Conservation (phyloP, 306 rosid species). For the Begonia peltatifolia region DNA sequence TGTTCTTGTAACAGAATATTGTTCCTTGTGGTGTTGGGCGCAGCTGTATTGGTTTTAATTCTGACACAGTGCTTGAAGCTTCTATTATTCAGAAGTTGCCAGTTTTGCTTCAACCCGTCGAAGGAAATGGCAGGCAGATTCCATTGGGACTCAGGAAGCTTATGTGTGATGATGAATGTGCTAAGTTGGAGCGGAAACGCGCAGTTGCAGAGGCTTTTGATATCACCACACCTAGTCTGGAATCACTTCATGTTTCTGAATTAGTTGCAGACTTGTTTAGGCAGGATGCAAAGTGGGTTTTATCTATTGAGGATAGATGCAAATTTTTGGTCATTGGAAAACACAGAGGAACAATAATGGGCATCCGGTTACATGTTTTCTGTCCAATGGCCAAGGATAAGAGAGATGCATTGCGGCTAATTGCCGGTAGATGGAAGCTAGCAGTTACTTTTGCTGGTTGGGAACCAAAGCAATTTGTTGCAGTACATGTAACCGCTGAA, state of each 20-base stretch:
- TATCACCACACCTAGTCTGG: conserved; percentile 50
- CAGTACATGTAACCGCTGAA: conserved; percentile 58
- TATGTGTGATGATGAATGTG: conserved; percentile 81
- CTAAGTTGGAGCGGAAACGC: conserved; percentile 73
- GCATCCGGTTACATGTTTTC: conserved; percentile 70
- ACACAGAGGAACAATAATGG: conserved; percentile 42
- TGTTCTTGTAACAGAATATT: conserved; percentile 67
- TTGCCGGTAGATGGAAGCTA: conserved; percentile 90
- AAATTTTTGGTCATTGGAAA: conserved; percentile 72
- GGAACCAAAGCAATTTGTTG: conserved; percentile 86
- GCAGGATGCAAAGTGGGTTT: conserved; percentile 84
- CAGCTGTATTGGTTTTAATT: conserved; percentile 29
- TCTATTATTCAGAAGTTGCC: conserved; percentile 68
- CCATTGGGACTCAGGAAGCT: conserved; percentile 84
- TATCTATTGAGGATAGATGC: conserved; percentile 91
- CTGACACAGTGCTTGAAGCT: conserved; percentile 41
- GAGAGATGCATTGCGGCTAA: conserved; percentile 67
- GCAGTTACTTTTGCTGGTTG: conserved; percentile 63
- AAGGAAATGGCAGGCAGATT: conserved; percentile 38
- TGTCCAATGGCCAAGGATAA: conserved; percentile 80
- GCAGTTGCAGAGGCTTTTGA: conserved; percentile 94
- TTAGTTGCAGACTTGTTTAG: conserved; percentile 47
- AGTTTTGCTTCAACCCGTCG: conserved; percentile 52
- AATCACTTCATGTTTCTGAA: conserved; percentile 65
- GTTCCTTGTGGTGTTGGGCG: conserved; percentile 89